A percentile compares a stretch with the other conserved stretches of the same genome.
Evolutionary conservation across 768 basidiomycete species (phyloP).

Genomic region (Lentinula sp.): DNA sequence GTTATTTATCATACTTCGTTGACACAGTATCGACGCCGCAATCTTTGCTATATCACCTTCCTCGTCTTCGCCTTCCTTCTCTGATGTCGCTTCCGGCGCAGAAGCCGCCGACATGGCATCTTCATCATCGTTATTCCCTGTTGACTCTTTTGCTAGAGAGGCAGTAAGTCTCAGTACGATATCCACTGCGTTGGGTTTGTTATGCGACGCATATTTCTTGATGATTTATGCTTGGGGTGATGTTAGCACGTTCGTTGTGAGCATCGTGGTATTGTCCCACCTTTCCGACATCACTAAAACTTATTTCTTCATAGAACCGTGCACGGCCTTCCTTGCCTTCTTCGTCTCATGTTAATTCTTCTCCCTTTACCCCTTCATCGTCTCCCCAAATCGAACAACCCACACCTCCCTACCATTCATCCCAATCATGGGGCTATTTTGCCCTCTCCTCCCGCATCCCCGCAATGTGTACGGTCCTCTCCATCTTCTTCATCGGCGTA

Average conservation of each 20-base stretch:
- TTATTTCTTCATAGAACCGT: neutral
- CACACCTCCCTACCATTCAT: neutral
- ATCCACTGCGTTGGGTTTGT: conserved; percentile 59
- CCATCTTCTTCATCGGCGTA: conserved; percentile 49
- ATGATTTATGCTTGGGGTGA: conserved; percentile 54
- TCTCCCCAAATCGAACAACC: neutral
- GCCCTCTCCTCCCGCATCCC: conserved; percentile 61
- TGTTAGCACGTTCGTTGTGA: conserved; percentile 46
- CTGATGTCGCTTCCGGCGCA: neutral
- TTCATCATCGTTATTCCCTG: conserved; percentile 19
- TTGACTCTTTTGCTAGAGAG: conserved; percentile 39
- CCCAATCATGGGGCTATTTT: conserved; percentile 43
- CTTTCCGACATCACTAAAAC: too few species aligned
- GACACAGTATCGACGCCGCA: conserved; percentile 40
- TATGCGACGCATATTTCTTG: conserved; percentile 61
- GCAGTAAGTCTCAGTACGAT: conserved; percentile 55
- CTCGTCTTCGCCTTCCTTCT: conserved; percentile 14
- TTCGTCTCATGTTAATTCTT: neutral
- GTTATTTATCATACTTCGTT: neutral
- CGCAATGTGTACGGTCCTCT: conserved; percentile 51
- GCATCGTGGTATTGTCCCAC: conserved; percentile 9
- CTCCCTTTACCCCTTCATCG: neutral
- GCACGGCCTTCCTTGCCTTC: neutral
- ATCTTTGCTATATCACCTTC: conserved; percentile 59
- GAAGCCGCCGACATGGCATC: neutral